Evolutionary conservation across 2,329 filamentous ascomycete species (phyloP).

Genomic region (Microthyrium microscopicum): DNA sequence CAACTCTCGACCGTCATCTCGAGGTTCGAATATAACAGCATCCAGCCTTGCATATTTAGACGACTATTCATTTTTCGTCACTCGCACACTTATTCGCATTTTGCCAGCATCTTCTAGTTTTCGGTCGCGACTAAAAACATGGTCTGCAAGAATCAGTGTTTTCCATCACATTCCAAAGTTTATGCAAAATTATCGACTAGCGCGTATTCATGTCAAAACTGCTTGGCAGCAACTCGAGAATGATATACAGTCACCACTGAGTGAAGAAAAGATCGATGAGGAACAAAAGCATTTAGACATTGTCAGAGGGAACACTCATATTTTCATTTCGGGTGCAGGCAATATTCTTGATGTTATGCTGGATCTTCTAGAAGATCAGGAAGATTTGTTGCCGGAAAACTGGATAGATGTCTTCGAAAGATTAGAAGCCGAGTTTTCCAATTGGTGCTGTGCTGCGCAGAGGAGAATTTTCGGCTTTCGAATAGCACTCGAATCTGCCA

Average conservation of each 20-base stretch:
- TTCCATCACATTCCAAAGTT: conserved; percentile 57
- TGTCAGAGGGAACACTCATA: too few species aligned
- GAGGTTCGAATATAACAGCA: conserved; percentile 15
- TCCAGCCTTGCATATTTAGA: conserved; percentile 54
- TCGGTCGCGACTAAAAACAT: conserved; percentile 54
- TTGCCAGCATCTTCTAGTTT: conserved; percentile 67
- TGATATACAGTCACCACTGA: background rate
- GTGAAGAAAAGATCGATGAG: conserved; percentile 24
- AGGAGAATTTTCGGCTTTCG: conserved; percentile 52
- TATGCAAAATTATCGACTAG: conserved; percentile 44
- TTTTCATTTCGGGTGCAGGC: conserved; percentile 48
- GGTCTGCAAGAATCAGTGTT: conserved; percentile 62
- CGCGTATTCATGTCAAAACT: conserved; percentile 45
- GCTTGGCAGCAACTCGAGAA: conserved; percentile 34
- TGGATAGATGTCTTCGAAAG: conserved; percentile 82
- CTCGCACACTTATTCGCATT: conserved; percentile 77
- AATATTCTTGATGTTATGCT: conserved; percentile 68
- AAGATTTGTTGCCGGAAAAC: conserved; percentile 66
- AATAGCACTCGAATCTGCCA: too few species aligned
- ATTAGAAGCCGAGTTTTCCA: conserved; percentile 59
- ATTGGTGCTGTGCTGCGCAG: conserved; percentile 69
- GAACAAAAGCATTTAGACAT: conserved; percentile 32
- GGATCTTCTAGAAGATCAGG: conserved; percentile 66
- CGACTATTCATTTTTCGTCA: conserved; percentile 79
- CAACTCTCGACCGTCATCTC: conserved; percentile 28